Conservation (phyloP, 768 basidiomycete genomes). For the Fibroporia radiculosa region DNA sequence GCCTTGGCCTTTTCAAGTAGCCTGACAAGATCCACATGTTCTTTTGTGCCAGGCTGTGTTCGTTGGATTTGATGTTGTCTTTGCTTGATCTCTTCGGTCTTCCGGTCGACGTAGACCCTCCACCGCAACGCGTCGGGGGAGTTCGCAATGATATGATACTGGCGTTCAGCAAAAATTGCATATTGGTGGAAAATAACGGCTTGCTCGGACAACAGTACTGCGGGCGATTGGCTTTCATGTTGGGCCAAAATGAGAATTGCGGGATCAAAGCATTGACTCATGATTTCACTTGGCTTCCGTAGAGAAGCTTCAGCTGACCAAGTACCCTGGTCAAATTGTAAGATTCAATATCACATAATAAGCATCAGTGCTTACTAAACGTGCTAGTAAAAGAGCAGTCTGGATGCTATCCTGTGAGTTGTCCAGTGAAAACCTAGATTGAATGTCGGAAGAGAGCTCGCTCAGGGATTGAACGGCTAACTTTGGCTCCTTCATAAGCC, state of each 20-base stretch:
- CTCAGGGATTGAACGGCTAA: conserved; percentile 71
- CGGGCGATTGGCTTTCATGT: neutral
- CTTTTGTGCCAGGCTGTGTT: conserved; percentile 12
- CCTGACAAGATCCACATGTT: conserved; percentile 25
- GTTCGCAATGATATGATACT: conserved; percentile 64
- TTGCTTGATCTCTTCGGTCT: conserved; percentile 58
- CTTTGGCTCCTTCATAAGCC: conserved; percentile 80
- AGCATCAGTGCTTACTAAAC: conserved; percentile 42
- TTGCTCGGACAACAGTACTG: conserved; percentile 13
- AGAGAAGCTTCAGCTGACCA: conserved; percentile 88
- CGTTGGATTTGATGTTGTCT: conserved; percentile 31
- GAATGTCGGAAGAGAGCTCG: conserved; percentile 17
- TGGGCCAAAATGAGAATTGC: conserved; percentile 36
- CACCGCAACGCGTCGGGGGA: conserved; percentile 65
- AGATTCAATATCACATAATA: neutral
- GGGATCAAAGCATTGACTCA: conserved; percentile 57
- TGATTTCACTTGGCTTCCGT: conserved; percentile 69
- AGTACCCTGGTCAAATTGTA: conserved; percentile 49
- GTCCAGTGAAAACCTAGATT: neutral
- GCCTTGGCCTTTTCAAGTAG: conserved; percentile 37
- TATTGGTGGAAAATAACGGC: conserved; percentile 71
- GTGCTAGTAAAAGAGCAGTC: conserved; percentile 46
- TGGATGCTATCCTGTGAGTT: conserved; percentile 10
- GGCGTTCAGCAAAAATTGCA: conserved; percentile 84
- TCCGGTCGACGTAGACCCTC: conserved; percentile 67